These are phyloP conservation scores for Lepidium africanum DNA, from an alignment of 345 rosid species.

Conservation along the genomic window DNA sequence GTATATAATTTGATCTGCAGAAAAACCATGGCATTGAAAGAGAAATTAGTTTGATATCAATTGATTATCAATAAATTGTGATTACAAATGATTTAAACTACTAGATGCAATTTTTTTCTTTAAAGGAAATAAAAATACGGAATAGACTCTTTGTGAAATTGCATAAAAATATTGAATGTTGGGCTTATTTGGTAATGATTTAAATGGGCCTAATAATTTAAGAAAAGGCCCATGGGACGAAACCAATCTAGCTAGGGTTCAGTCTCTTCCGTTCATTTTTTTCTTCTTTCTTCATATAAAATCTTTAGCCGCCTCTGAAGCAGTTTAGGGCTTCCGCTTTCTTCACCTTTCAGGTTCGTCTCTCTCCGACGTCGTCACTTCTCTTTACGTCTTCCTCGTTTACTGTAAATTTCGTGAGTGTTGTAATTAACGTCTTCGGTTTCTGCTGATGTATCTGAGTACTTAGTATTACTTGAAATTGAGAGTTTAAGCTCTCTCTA, in stretches of 20 bases:
- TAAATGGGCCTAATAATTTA: not conserved
- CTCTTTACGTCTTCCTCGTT: not conserved
- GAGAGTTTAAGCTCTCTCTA: not conserved
- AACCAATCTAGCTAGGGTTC: slow-evolving; percentile 8
- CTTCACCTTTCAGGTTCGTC: slow-evolving; percentile 23
- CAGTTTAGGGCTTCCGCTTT: slow-evolving; percentile 6
- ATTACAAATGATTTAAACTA: no score
- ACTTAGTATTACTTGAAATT: not conserved
- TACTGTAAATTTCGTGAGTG: not conserved
- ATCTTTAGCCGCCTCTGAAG: slow-evolving; percentile 6
- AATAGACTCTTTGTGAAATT: not conserved
- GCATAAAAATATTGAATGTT: not conserved
- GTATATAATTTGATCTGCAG: no score
- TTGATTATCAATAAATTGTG: no score
- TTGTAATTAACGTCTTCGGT: not conserved
- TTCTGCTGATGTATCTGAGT: not conserved
- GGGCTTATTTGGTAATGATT: not conserved
- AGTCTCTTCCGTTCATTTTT: not conserved
- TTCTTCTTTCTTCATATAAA: not conserved
- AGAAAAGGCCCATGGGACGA: not conserved
- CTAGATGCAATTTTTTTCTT: no score
- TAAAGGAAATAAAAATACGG: no score
- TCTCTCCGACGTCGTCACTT: not conserved
- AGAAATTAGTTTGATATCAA: no score
- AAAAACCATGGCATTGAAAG: no score